Evolutionary conservation across 257 asterid species (phyloP), one percentile per base, ranked within the genome.

Genomic region (Cinchona pubescens): DNA sequence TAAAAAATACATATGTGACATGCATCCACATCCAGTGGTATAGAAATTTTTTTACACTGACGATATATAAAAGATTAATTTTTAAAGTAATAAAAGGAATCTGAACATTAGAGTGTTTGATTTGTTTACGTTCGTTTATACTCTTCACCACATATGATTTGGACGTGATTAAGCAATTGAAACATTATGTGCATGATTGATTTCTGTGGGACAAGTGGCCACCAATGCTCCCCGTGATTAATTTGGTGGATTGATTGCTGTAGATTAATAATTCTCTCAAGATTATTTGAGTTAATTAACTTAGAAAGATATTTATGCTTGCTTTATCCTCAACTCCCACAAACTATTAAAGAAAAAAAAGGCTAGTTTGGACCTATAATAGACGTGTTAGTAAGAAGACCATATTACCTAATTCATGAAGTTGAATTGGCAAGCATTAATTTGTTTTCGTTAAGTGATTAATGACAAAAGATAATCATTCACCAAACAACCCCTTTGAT

Each of bases 381-480:
- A 1, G 69, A 43, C 42, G 55, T 15, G 45, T 65, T 65, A 72
- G 40, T 49, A 38, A 15, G 53, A 55, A 71, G 42, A 63, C 51
- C 23, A 32, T 23, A 23, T 23, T n/a, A 65, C 11, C 64, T 56
- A 63, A 75, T 62, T 40, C 19, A 29, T 43, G 70, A 45, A 27
- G 65, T 51, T 4, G 67, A 76, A 80, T 75, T 75, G 80, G 75
- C 62, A 29, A 35, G 72, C 82, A 79, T 79, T 79, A 73, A 48
- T 58, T 45, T 13, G 55, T 32, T 72, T 76, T 76, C 37, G 66
- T 64, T 74, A 0, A 58, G 63, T 38, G 1, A 59, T 69, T 69
- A 71, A 76, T 67, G 81, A 66, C 75, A 66, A 76, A 45, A 66
- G 67, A 19, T 58, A 67, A 60, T 58, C 73, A 80, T 71, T 66